Percentiles rank a stretch among this genome's conserved stretches.
phyloP scores from a whole-genome alignment of 208 protist genomes.

The Crithidia sp. region DNA sequence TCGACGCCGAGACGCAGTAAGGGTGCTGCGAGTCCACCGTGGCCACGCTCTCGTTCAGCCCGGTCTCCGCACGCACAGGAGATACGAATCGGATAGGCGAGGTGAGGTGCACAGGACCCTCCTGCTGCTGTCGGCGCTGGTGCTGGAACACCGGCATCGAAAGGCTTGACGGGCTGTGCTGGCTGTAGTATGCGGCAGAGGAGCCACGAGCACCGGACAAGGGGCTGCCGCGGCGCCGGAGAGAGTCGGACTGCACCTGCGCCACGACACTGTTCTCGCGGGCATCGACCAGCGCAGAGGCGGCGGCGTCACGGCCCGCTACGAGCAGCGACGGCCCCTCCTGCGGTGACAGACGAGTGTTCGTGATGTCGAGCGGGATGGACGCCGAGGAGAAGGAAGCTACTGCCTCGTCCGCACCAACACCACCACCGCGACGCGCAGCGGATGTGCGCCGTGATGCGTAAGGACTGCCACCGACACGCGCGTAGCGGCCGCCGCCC shows the following conservation, averaged over 20 bases:
- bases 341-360: neutral
- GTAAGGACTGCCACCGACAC: conserved; percentile 44
- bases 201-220: conserved; percentile 5
- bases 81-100: conserved; percentile 5
- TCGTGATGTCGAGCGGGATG: conserved; percentile 25
- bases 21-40: conserved; percentile 32
- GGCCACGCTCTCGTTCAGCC: conserved; percentile 17
- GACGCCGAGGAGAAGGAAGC: conserved; percentile 5
- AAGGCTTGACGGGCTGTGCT: neutral
- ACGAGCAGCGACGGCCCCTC: neutral
- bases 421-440: neutral
- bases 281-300: conserved; percentile 16
- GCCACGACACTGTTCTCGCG: conserved; percentile 11
- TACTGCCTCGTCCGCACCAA: neutral
- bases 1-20: conserved; percentile 24
- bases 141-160: neutral
- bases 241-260: neutral
- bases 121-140: neutral
- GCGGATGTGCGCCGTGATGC: neutral
- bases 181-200: neutral
- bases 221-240: neutral
- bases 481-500: conserved; percentile 51
- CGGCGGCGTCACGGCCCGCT: neutral
- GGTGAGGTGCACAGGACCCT: neutral
- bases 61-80: conserved; percentile 2